A percentile compares a stretch with the other conserved stretches of the same genome.
Conservation (phyloP, 345 rosid species). For the Ricinus communis region DNA sequence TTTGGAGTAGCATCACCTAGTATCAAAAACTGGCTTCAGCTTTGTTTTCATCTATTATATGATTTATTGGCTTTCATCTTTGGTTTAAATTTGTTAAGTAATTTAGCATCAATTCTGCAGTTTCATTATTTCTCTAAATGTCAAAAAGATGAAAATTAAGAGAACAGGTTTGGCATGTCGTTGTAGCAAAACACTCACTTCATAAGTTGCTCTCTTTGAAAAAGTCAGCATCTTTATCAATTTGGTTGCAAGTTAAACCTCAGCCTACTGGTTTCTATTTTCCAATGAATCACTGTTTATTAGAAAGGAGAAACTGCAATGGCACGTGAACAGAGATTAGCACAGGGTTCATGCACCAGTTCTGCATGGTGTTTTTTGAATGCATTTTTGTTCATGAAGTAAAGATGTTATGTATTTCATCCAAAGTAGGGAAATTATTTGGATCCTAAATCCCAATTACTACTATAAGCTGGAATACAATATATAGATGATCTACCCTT, state of each 20-base stretch:
- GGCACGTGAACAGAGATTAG: neutral
- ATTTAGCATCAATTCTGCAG: neutral
- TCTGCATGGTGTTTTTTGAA: neutral
- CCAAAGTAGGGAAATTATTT: neutral
- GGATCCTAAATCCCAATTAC: neutral
- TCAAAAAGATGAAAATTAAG: neutral
- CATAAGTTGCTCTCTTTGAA: neutral
- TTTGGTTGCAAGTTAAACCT: neutral
- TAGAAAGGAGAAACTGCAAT: neutral
- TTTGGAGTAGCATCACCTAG: conserved; percentile 1
- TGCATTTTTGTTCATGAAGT: neutral
- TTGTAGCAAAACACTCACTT: neutral
- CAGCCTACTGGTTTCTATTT: neutral
- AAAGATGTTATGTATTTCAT: neutral
- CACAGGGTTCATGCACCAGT: neutral
- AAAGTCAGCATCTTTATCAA: neutral
- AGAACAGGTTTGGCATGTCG: neutral
- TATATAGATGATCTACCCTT: neutral
- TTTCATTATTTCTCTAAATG: neutral
- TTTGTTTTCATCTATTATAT: neutral
- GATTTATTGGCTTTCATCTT: neutral
- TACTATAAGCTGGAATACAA: neutral
- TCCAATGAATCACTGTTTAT: neutral
- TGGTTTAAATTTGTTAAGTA: neutral
- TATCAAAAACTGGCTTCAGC: neutral